Conservation (phyloP, 257 asterid genomes). For the Nicotiana noctiflora region DNA sequence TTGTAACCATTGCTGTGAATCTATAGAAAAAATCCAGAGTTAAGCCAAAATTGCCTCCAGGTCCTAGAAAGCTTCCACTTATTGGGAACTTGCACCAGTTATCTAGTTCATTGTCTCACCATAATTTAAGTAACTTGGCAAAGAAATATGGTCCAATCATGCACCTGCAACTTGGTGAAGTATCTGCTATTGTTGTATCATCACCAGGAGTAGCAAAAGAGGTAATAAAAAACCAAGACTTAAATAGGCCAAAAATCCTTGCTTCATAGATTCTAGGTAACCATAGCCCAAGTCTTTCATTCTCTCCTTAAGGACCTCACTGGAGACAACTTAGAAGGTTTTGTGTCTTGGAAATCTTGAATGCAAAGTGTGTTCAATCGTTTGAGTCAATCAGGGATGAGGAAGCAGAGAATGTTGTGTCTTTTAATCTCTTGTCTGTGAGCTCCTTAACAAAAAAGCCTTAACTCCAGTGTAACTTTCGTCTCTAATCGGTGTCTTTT, state of each 20-base stretch:
- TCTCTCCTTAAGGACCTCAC: background rate
- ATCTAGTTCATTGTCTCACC: background rate
- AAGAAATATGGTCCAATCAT: background rate
- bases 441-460: too few species aligned
- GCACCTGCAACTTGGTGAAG: background rate
- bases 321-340: background rate
- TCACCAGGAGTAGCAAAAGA: background rate
- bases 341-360: background rate
- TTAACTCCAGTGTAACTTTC: too few species aligned
- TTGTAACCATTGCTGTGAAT: background rate
- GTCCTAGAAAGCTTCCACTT: background rate
- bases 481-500: too few species aligned
- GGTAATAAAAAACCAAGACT: background rate
- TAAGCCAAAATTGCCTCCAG: background rate
- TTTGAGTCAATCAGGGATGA: background rate
- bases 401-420: background rate
- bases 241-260: background rate
- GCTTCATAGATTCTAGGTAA: background rate
- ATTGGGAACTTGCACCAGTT: background rate
- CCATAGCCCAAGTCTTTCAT: background rate
- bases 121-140: background rate
- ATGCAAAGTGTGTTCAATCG: background rate
- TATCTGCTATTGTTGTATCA: background rate
- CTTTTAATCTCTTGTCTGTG: too few species aligned
- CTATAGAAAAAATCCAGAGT: background rate